Conservation (phyloP, 371 early-diverging fungal species). For the Vavraia culicis region DNA sequence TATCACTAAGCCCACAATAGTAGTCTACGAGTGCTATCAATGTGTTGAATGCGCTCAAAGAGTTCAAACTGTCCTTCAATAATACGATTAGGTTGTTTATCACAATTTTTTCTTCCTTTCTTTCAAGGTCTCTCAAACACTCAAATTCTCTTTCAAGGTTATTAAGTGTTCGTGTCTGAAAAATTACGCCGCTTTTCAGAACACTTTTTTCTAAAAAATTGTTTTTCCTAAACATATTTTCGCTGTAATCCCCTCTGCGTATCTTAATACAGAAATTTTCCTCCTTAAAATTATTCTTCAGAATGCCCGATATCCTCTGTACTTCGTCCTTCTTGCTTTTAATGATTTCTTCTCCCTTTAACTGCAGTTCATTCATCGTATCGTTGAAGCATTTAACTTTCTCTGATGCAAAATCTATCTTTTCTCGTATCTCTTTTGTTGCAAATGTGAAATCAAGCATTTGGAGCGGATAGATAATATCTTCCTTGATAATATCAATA, state of each 20-base stretch:
- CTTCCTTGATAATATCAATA: slow-evolving; percentile 1
- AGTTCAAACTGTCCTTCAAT: slow-evolving; percentile 12
- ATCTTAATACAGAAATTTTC: slow-evolving; percentile 31
- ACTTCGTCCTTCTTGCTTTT: slow-evolving; percentile 11
- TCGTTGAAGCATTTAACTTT: too few species aligned
- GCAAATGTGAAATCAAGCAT: slow-evolving; percentile 4
- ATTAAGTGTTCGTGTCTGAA: slow-evolving; percentile 32
- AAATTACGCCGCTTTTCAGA: slow-evolving; percentile 39
- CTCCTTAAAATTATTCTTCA: neutral
- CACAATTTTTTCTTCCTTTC: slow-evolving; percentile 15
- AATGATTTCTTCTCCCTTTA: slow-evolving; percentile 21
- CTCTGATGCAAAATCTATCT: slow-evolving; percentile 15
- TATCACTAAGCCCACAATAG: slow-evolving; percentile 30
- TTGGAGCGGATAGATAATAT: slow-evolving; percentile 24
- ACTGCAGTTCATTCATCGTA: too few species aligned
- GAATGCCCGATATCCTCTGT: slow-evolving; percentile 1
- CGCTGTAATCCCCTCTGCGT: slow-evolving; percentile 33
- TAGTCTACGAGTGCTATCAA: slow-evolving; percentile 40
- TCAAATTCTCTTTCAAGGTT: slow-evolving; percentile 2
- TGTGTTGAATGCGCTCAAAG: slow-evolving; percentile 38
- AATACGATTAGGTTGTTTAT: slow-evolving; percentile 10
- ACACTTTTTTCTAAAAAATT: slow-evolving; percentile 25
- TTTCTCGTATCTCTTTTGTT: slow-evolving; percentile 11
- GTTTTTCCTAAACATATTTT: slow-evolving; percentile 19
- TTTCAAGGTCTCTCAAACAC: slow-evolving; percentile 10